These are phyloP conservation scores for Chrysoporthe cubensis DNA, from an alignment of 2,329 filamentous ascomycete species.

Conservation along the genomic window DNA sequence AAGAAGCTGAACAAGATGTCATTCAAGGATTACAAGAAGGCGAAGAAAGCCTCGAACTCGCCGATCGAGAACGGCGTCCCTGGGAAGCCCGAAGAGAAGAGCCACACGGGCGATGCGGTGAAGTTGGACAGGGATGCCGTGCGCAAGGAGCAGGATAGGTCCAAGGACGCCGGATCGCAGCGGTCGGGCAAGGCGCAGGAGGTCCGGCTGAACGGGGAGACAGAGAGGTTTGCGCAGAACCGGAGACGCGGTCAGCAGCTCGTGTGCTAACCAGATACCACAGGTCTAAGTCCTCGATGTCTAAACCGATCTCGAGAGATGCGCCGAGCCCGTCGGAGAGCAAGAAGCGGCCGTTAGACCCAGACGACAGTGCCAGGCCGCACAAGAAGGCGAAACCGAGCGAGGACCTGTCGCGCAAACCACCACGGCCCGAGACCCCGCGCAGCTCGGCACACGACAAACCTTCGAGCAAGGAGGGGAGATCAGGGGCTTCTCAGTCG, in stretches of 20 bases:
- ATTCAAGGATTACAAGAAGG: conserved; percentile 63
- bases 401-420: conserved; percentile 24
- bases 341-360: conserved; percentile 52
- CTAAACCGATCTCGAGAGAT: conserved; percentile 35
- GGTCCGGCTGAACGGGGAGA: conserved; percentile 21
- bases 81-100: conserved; percentile 31
- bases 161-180: conserved; percentile 25
- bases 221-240: conserved; percentile 27
- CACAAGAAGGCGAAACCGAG: conserved; percentile 50
- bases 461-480: conserved; percentile 24
- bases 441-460: conserved; percentile 17
- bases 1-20: conserved; percentile 53
- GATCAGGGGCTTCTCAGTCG: conserved; percentile 16
- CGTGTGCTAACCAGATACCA: conserved; percentile 30
- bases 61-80: conserved; percentile 37
- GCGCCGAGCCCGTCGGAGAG: conserved; percentile 44
- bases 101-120: conserved; percentile 28
- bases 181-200: conserved; percentile 24
- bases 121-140: conserved; percentile 27
- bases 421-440: conserved; percentile 23
- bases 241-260: conserved; percentile 28
- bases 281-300: conserved; percentile 36
- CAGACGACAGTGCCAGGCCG: conserved; percentile 48
- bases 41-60: conserved; percentile 46
- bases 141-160: conserved; percentile 31